Evolutionary conservation across 2,329 filamentous ascomycete species (phyloP).

Genomic region (Colletotrichum lentis): DNA sequence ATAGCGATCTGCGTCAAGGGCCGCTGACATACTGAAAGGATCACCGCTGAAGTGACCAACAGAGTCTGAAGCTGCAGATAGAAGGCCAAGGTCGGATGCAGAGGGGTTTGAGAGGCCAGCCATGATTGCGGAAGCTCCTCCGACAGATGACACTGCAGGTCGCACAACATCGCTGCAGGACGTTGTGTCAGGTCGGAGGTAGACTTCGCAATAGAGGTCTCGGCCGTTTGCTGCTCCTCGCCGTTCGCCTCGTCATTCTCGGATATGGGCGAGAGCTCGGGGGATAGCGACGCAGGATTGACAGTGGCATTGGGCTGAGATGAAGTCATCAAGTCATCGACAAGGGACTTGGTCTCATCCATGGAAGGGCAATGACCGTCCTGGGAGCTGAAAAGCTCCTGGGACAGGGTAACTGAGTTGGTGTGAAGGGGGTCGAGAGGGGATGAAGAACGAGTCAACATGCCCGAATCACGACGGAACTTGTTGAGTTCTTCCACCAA

Average conservation of each 20-base stretch:
- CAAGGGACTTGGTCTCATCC: constrained; percentile 47
- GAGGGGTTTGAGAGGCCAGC: constrained; percentile 54
- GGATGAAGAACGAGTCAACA: constrained; percentile 52
- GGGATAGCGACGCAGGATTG: constrained; percentile 69
- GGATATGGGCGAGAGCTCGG: constrained; percentile 61
- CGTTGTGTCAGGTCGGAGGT: constrained; percentile 96
- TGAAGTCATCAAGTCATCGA: constrained; percentile 56
- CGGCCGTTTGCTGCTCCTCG: constrained; percentile 43
- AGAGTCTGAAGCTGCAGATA: constrained; percentile 66
- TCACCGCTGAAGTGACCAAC: constrained; percentile 72
- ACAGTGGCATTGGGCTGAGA: constrained; percentile 59
- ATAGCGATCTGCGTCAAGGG: constrained; percentile 77
- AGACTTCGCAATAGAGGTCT: constrained; percentile 43
- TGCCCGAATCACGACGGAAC: constrained; percentile 56
- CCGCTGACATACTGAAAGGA: constrained; percentile 73
- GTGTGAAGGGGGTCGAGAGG: constrained; percentile 54
- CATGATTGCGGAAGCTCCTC: constrained; percentile 64
- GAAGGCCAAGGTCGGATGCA: constrained; percentile 53
- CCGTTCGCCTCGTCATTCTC: constrained; percentile 50
- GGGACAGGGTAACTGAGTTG: constrained; percentile 65
- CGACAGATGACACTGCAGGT: constrained; percentile 99
- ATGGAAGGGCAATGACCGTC: constrained; percentile 47
- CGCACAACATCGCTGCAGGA: constrained; percentile 99
- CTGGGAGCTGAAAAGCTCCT: constrained; percentile 64
- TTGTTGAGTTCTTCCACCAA: constrained; percentile 61